Evolutionary conservation across 805 yeast species (phyloP), one percentile per base, ranked within the genome.

Genomic region (Blastobotrys terrestris): DNA sequence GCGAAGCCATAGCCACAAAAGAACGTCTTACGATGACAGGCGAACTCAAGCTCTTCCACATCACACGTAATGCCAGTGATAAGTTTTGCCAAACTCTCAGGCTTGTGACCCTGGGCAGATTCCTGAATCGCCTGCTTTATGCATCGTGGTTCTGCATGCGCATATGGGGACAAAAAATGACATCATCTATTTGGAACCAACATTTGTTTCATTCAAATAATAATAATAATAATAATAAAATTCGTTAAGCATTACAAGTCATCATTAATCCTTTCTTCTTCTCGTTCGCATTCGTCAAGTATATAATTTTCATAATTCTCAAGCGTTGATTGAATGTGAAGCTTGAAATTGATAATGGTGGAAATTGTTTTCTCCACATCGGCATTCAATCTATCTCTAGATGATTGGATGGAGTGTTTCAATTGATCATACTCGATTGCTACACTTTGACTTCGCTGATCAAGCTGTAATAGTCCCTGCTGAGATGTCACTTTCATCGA

Each of bases 271-370:
- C 35, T 40, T 20, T 44, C 26, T 19, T 45, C 48, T 4, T 45
- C 48, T 4, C 48, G 48, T 6, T 22, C 40, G 13, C n/a, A 11
- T 21, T 45, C 48, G 20, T 45, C 48, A 14, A 45, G 39, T 14
- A 45, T 35, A 31, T 22, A 45, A 4, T 6, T 22, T 26, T 45
- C 48, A 16, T 45, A 45, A 19, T 77, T 82, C 60, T 83, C 87
- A 46, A 87, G 72, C 50, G 79, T 76, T 18, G 77, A 74, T 63
- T 87, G 92, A 44, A 86, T 76, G 54, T 77, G 79, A 56, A 83
- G 68, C 68, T 87, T 87, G 69, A 87, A 84, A 47, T 74, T 77
- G 48, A 85, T 77, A 19, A 83, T 77, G 53, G 70, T 73, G 54
- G 82, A 82, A 58, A 88, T 79, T 60, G 82, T 75, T 53, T 75